Evolutionary conservation across 2,329 filamentous ascomycete genomes (phyloP), one percentile per base, ranked within the genome.

Genomic region (Nannizziopsis barbatae): DNA sequence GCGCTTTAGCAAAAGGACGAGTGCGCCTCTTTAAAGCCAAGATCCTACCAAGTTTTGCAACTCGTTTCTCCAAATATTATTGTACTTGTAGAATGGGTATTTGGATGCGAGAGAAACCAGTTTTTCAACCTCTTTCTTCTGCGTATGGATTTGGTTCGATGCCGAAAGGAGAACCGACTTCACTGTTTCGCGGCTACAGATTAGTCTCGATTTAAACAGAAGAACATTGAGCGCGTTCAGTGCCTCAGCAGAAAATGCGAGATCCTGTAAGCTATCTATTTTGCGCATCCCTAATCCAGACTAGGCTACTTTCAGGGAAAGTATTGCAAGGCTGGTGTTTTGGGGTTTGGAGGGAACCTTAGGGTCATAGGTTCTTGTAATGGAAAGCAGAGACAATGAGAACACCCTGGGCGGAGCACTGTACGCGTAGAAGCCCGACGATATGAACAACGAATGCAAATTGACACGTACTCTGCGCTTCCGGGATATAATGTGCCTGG

Each of bases 81-180:
- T 95, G 72, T 93, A 95, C 76, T 95, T 95, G 80, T 96, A 98
- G 74, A 96, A 98, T 0, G 92, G 90, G 60, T 93, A 83, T 63
- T 85, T 76, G 20, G 87, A 89, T 1, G 89, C 87, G 47, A 86
- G 77, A 47, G 75, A 69, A 52, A 79, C 77, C 39, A 98, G 77
- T 56, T 82, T 79, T 50, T 72, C 69, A 40, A 95, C 76, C 39
- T 82, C 83, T 42, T 79, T 72, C 49, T 85, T 76, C 64, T 94
- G 80, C 32, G 84, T 77, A 54, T 77, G 71, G 62, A 96, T 84
- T 50, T 78, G 77, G 52, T 71, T 69, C 52, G 87, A 77, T 1
- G 86, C 81, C 56, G 84, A 77, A 9, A 75, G 71, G 38, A 95
- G 74, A 31, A 95, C 73, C 3, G 75, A 68, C 30, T 75, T 70